Evolutionary conservation across 192 early-diverging fungal species (phyloP).

Genomic region (Coemansia guatemalensis): DNA sequence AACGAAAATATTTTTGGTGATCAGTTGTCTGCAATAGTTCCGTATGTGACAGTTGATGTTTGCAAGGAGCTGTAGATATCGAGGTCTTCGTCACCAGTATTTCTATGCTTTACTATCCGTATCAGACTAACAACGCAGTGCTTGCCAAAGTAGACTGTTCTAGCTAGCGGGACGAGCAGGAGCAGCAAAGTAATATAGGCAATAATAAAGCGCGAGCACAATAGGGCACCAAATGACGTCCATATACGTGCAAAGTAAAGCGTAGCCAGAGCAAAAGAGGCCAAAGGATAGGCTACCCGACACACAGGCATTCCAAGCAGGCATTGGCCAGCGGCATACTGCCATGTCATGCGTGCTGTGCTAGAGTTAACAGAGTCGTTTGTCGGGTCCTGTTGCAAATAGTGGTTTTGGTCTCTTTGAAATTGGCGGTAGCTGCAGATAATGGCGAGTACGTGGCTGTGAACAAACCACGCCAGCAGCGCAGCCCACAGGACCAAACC

Average conservation of each 20-base stretch:
- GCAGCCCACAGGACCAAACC: conserved; percentile 38
- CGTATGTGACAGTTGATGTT: no score
- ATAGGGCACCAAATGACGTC: conserved; percentile 11
- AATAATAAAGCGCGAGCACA: conserved; percentile 4
- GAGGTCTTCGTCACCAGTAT: no score
- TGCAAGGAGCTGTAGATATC: no score
- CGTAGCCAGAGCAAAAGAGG: conserved; percentile 33
- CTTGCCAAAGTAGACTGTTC: neutral
- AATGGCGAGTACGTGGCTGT: conserved; percentile 19
- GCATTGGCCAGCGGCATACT: neutral
- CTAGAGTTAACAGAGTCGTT: no score
- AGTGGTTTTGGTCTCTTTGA: neutral
- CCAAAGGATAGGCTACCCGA: conserved; percentile 15
- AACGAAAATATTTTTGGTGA: no score
- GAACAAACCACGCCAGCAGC: conserved; percentile 27
- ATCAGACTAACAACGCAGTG: no score
- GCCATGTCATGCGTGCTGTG: no score
- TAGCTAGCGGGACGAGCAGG: neutral
- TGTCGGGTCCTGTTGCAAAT: no score
- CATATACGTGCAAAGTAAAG: conserved; percentile 33
- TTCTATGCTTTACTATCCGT: no score
- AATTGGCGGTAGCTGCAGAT: neutral
- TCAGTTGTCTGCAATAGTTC: no score
- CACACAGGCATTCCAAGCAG: neutral
- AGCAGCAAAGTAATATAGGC: conserved; percentile 1